Conservation (phyloP, 23 red algal genomes). For the Gracilaria domingensis region DNA sequence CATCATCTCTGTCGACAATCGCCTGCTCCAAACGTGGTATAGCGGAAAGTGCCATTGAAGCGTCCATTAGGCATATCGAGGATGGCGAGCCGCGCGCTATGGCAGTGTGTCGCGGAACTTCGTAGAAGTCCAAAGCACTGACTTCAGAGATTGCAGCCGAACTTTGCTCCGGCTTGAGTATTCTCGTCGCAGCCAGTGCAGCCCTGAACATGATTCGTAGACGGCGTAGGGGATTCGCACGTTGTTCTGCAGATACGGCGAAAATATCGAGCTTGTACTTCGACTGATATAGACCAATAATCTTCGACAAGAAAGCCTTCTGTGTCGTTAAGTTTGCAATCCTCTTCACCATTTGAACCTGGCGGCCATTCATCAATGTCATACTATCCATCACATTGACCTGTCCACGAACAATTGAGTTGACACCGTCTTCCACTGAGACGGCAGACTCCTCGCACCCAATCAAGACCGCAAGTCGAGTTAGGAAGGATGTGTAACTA, state of each 20-base stretch:
- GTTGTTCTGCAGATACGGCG: slow-evolving; percentile 3
- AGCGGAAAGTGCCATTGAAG: slow-evolving; percentile 51
- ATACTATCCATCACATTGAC: neutral
- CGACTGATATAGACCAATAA: slow-evolving; percentile 55
- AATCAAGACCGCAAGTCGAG: slow-evolving; percentile 30
- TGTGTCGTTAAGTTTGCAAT: slow-evolving; percentile 28
- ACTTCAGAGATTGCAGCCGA: neutral
- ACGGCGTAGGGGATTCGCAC: neutral
- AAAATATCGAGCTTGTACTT: slow-evolving; percentile 67
- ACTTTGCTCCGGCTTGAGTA: slow-evolving; percentile 3
- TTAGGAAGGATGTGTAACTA: slow-evolving; percentile 18
- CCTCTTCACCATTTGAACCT: neutral
- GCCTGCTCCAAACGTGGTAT: slow-evolving; percentile 58
- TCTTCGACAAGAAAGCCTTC: slow-evolving; percentile 50
- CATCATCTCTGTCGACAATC: slow-evolving; percentile 40
- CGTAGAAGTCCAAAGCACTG: slow-evolving; percentile 31
- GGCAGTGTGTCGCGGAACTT: slow-evolving; percentile 9
- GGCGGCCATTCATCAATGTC: neutral
- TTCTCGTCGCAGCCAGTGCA: slow-evolving; percentile 24
- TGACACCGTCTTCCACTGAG: slow-evolving; percentile 43
- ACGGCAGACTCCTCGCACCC: slow-evolving; percentile 40
- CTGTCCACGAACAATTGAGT: slow-evolving; percentile 35
- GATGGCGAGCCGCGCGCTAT: neutral
- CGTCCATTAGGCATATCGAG: slow-evolving; percentile 29
- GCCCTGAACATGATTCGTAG: slow-evolving; percentile 22